These are phyloP conservation scores for Trichoderma koningii DNA, from an alignment of 2,329 filamentous ascomycete genomes.

Conservation along the genomic window DNA sequence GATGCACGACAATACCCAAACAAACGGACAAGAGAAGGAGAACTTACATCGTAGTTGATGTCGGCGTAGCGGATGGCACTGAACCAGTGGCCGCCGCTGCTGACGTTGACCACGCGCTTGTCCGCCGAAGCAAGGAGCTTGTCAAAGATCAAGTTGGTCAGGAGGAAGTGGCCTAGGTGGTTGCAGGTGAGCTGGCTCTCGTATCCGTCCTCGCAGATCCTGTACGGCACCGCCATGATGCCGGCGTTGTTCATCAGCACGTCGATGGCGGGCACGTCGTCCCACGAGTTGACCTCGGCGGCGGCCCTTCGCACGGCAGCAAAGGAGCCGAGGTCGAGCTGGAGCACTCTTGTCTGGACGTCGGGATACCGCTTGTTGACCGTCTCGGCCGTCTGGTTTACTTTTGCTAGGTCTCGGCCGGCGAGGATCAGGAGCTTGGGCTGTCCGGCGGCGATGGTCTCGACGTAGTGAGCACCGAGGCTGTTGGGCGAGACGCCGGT, in stretches of 20 bases:
- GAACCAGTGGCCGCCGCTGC: slow-evolving; percentile 38
- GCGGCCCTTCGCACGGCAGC: slow-evolving; percentile 43
- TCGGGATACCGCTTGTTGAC: slow-evolving; percentile 39
- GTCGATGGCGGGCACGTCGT: slow-evolving; percentile 36
- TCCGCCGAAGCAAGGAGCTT: slow-evolving; percentile 43
- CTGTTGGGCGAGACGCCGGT: slow-evolving; percentile 47
- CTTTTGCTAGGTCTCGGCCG: slow-evolving; percentile 47
- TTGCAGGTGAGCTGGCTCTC: slow-evolving; percentile 50
- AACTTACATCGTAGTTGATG: slow-evolving; percentile 37
- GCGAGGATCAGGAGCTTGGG: slow-evolving; percentile 49
- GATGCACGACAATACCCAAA: too few relatives aligned
- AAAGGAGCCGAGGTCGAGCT: slow-evolving; percentile 44
- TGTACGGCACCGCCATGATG: slow-evolving; percentile 43
- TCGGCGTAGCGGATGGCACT: slow-evolving; percentile 41
- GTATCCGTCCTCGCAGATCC: slow-evolving; percentile 42
- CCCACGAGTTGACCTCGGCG: slow-evolving; percentile 36
- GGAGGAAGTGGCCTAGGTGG: slow-evolving; percentile 50
- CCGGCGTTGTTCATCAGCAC: slow-evolving; percentile 51
- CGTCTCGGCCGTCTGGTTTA: slow-evolving; percentile 42
- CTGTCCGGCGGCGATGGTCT: slow-evolving; percentile 43
- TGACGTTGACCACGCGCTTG: slow-evolving; percentile 47
- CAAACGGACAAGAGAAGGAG: too few relatives aligned
- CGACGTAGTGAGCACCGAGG: slow-evolving; percentile 44
- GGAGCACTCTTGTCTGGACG: slow-evolving; percentile 38
- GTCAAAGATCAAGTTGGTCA: slow-evolving; percentile 48